Conservation (phyloP, 495 filamentous ascomycete species). For the Cercophora newfieldiana region DNA sequence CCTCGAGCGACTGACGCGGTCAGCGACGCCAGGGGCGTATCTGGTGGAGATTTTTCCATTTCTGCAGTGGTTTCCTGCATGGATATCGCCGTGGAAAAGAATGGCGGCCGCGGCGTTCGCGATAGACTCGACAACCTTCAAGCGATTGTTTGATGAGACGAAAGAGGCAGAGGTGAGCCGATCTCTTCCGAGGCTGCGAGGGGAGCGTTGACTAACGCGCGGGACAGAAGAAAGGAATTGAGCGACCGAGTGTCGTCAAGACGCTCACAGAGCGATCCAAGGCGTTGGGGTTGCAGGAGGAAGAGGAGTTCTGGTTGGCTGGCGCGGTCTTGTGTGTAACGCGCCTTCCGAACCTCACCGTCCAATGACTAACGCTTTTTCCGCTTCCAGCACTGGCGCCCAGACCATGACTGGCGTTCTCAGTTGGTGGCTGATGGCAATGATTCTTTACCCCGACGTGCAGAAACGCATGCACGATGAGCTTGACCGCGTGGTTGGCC, state of each 20-base stretch:
- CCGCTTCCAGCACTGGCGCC: background rate
- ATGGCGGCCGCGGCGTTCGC: background rate
- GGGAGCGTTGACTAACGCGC: background rate
- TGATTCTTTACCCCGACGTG: background rate
- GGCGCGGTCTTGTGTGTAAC: background rate
- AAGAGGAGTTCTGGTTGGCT: constrained; percentile 7
- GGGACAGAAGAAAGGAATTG: background rate
- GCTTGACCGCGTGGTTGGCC: background rate
- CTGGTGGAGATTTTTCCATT: background rate
- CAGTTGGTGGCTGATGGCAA: constrained; percentile 8
- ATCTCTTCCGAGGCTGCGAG: background rate
- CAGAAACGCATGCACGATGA: background rate
- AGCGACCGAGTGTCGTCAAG: background rate
- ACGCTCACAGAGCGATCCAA: background rate
- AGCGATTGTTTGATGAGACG: background rate
- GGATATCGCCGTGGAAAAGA: background rate
- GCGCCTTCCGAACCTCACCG: background rate
- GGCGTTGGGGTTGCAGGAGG: background rate
- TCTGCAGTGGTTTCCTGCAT: background rate
- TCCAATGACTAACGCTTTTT: background rate
- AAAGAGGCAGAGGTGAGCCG: background rate
- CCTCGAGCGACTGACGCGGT: background rate
- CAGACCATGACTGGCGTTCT: constrained; percentile 4
- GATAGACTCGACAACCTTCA: background rate
- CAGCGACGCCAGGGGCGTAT: background rate